Conservation (phyloP, 169 alveolate genomes). For the Eimeria praecox region DNA sequence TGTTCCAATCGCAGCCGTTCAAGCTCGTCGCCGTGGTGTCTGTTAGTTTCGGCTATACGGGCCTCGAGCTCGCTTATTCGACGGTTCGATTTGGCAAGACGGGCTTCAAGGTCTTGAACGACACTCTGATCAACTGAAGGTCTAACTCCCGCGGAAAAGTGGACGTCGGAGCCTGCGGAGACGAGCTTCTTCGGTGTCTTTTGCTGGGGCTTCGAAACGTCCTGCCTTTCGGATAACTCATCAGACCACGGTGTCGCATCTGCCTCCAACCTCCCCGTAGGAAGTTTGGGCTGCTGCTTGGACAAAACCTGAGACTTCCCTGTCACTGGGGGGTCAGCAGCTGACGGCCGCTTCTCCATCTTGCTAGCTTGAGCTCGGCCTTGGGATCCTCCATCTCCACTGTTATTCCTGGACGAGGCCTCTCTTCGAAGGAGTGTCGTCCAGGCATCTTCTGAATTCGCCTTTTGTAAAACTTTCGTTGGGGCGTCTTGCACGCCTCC, state of each 20-base stretch:
- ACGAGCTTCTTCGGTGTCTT: slow-evolving; percentile 16
- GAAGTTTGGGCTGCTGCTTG: slow-evolving; percentile 64
- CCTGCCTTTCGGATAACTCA: slow-evolving; percentile 20
- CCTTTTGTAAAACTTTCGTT: background rate
- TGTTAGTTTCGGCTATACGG: background rate
- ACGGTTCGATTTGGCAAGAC: slow-evolving; percentile 14
- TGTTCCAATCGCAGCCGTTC: slow-evolving; percentile 7
- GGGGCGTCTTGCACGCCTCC: background rate
- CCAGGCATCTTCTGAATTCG: slow-evolving; percentile 60
- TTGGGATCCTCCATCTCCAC: background rate
- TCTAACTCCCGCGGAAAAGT: background rate
- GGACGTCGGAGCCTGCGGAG: slow-evolving; percentile 28
- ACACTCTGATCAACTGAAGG: slow-evolving; percentile 2
- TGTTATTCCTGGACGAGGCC: background rate
- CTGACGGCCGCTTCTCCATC: slow-evolving; percentile 11
- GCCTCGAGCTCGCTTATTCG: slow-evolving; percentile 67
- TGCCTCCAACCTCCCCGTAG: slow-evolving; percentile 15
- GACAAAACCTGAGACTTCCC: slow-evolving; percentile 7
- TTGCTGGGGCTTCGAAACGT: background rate
- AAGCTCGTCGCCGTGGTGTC: slow-evolving; percentile 49
- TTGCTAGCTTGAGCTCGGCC: background rate
- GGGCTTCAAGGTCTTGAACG: slow-evolving; percentile 32
- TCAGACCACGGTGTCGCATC: slow-evolving; percentile 40
- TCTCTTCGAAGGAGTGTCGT: background rate
- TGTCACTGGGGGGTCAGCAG: slow-evolving; percentile 37